Base-by-base conservation (phyloP, 2,329 filamentous ascomycete species). In the Nemania diffusa region DNA sequence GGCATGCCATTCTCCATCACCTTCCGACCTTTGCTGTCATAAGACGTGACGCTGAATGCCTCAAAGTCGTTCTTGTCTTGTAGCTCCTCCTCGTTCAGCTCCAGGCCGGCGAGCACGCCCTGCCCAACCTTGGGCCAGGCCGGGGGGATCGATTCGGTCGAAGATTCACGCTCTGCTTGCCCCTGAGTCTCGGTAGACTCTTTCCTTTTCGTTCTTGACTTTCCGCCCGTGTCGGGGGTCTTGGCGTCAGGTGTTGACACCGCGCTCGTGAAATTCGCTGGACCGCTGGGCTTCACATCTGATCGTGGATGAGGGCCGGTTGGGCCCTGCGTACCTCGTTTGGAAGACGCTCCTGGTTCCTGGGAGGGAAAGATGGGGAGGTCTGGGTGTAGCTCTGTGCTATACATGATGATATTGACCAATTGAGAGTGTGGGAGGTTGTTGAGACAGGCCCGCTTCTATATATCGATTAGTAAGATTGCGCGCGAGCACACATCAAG, bases 361-460 rank as follows among this genome's bases (percentile, higher is more conserved):
- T 72, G 69, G 34, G 67, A 73, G 52, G 84, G 85, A 73, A 92
- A 93, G 59, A 94, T 81, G 5, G 90, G 87, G 5, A 94, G 81
- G 60, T 89, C 85, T 2, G 91, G 90, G 67, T 91, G 84, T 1
- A 87, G 78, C 53, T 85, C 84, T 29, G 87, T 87, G 65, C 88
- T 84, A 69, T 86, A 85, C 65, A 92, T 82, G 40, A 93, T 81
- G 29, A 93, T 83, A 60, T 86, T 85, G 53, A 93, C 86, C 0
- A 94, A 82, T 44, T 89, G 83, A 9, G 83, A 79, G 70, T 88
- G 86, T 1, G 90, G 81, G 32, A 93, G 82, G 13, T 83, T 83
- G 0, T 84, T 84, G 60, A 94, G 82, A 75, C 92, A 92, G 34
- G 83, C 81, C 46, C 85, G 85, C 82, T 87, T 90, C 83, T 92